Percentiles rank a stretch among this genome's conserved stretches.
These are phyloP conservation scores for Starmera amethionina DNA, from an alignment of 805 yeast genomes.

Conservation along the genomic window DNA sequence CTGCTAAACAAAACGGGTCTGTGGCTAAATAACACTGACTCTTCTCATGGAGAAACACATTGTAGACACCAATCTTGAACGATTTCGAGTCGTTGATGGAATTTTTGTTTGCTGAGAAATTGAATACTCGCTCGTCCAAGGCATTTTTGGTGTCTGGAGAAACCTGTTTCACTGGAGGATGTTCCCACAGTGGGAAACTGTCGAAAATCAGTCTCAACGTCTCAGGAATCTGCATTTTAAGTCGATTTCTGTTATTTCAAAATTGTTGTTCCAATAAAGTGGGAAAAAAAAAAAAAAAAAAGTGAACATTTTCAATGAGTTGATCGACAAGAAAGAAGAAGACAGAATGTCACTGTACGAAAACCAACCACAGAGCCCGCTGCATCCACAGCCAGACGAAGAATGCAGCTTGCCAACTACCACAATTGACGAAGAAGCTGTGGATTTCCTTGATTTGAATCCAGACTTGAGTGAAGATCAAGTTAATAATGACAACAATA, in stretches of 20 bases:
- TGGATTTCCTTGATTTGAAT: conserved; percentile 16
- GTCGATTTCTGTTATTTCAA: background rate
- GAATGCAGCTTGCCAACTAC: conserved; percentile 8
- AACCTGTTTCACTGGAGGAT: conserved; percentile 26
- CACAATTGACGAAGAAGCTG: conserved; percentile 6
- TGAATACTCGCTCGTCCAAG: conserved; percentile 16
- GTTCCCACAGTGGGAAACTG: conserved; percentile 37
- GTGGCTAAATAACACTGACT: conserved; percentile 30
- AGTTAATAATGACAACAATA: background rate
- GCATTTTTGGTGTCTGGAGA: conserved; percentile 19
- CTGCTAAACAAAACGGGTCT: conserved; percentile 48
- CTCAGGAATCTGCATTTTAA: conserved; percentile 23
- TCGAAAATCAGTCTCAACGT: conserved; percentile 37
- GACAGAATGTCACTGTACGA: conserved; percentile 5
- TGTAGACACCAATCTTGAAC: conserved; percentile 48
- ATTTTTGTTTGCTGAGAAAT: conserved; percentile 9
- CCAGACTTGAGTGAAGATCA: conserved; percentile 9
- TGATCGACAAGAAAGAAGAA: too few relatives aligned
- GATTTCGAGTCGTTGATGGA: conserved; percentile 10
- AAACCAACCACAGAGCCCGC: conserved; percentile 16
- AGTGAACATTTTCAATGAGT: too few relatives aligned
- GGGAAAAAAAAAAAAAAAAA: too few relatives aligned
- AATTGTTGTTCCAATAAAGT: too few relatives aligned
- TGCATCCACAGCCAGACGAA: conserved; percentile 14
- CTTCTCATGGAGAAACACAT: conserved; percentile 24